Evolutionary conservation across 306 rosid species (phyloP).

Genomic region (Nissolia schottii): DNA sequence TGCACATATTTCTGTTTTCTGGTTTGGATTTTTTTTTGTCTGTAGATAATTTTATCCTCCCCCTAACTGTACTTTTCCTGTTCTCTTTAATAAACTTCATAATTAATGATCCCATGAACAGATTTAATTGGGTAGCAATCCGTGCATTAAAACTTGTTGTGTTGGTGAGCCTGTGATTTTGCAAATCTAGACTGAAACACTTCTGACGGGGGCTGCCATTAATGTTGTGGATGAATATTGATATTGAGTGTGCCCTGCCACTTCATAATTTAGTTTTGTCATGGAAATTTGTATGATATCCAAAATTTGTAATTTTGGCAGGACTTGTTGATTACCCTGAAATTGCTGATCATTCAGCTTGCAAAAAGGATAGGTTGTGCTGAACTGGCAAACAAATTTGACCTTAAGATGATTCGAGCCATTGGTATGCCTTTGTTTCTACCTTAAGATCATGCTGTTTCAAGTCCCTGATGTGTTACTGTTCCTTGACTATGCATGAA

Average conservation of each 20-base stretch:
- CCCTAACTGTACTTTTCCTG: not conserved
- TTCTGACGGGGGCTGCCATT: not conserved
- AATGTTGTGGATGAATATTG: not conserved
- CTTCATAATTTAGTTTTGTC: not conserved
- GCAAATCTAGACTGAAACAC: not conserved
- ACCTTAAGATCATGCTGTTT: not conserved
- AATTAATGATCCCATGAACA: not conserved
- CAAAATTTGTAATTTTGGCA: slow-evolving; percentile 25
- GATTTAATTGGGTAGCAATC: not conserved
- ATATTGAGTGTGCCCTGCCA: not conserved
- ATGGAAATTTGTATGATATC: not conserved
- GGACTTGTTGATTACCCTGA: slow-evolving; percentile 71
- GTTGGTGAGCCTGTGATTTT: not conserved
- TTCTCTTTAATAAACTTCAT: not conserved
- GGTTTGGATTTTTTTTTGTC: not conserved
- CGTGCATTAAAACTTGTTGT: not conserved
- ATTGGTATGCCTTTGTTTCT: slow-evolving; percentile 50
- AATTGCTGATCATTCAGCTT: slow-evolving; percentile 50
- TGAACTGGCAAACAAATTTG: slow-evolving; percentile 50
- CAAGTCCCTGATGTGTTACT: not conserved
- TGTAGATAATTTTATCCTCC: not conserved
- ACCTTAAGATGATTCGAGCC: slow-evolving; percentile 65
- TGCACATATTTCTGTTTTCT: not conserved
- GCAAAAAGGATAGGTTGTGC: slow-evolving; percentile 48
- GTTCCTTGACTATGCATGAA: not conserved